Base-by-base conservation (phyloP, 2,329 filamentous ascomycete species). In the Paecilomyces variotii region DNA sequence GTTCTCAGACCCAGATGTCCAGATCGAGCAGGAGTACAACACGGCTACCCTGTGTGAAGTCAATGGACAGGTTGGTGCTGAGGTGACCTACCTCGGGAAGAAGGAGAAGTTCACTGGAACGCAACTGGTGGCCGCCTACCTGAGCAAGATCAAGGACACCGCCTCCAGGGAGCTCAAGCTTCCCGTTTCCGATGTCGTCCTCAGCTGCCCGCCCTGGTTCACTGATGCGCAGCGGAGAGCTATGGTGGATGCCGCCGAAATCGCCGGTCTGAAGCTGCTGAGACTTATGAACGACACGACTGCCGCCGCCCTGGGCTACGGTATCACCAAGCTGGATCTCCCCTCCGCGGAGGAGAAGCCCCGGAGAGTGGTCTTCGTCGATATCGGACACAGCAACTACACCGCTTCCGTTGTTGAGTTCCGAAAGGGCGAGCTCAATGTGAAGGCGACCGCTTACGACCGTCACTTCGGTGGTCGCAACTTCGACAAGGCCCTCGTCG, bases 211-310 rank as follows among this genome's bases (percentile, higher is more conserved):
- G 52, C 87, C 91, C 19, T 99, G 94, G 94, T 99, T 96, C 82
- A 96, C 92, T 61, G 94, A 99, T 75, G 80, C 88, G 62, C 94
- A 99, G 83, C 89, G 94, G 73, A 86, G 94, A 71, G 86, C 86
- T 67, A 82, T 99, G 63, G 83, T 97, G 68, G 93, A 97, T 72
- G 93, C 94, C 60, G 85, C 91, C 67, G 92, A 97, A 73, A 90
- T 99, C 68, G 91, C 93, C 59, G 93, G 92, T 61, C 83, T 99
- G 70, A 97, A 96, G 80, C 82, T 92, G 45, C 87, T 99, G 64
- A 87, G 94, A 61, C 83, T 99, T 63, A 95, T 99, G 83, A 99
- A 99, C 80, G 94, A 97, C 79, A 97, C 91, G 66, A 97, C 94
- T 56, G 94, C 94, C 61, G 91, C 92, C 63, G 94, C 94, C 62